Conservation (phyloP, 805 yeast genomes). For the Yarrowia sp. region DNA sequence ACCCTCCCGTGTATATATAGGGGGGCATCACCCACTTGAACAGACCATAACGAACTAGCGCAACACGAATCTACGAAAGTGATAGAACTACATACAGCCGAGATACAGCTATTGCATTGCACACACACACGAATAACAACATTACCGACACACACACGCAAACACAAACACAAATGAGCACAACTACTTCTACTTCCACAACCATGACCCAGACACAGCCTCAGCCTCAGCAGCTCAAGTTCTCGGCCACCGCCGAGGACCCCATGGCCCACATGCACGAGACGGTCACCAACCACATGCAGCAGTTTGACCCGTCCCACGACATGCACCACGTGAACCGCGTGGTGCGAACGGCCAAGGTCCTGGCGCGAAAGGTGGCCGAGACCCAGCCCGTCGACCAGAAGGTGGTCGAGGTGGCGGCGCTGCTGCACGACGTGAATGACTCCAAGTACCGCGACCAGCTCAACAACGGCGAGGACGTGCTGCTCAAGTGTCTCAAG, state of each 20-base stretch:
- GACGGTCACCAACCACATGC: constrained; percentile 32
- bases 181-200: constrained; percentile 17
- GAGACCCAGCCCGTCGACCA: constrained; percentile 30
- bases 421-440: constrained; percentile 39
- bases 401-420: constrained; percentile 38
- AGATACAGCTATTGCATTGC: background rate
- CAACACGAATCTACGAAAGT: background rate
- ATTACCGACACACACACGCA: background rate
- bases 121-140: background rate
- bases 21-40: background rate
- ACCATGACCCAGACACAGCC: constrained; percentile 20
- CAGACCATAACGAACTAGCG: constrained; percentile 13
- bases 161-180: constrained; percentile 24
- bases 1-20: constrained; percentile 13
- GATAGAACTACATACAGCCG: background rate
- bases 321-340: constrained; percentile 38
- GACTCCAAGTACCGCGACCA: constrained; percentile 37
- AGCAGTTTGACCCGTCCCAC: constrained; percentile 38
- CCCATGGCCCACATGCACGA: constrained; percentile 15
- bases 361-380: constrained; percentile 31
- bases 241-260: constrained; percentile 7
- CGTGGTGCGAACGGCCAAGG: constrained; percentile 36
- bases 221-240: constrained; percentile 18
- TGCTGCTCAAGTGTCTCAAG: constrained; percentile 28
- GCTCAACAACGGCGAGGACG: constrained; percentile 27